Conservation (phyloP, 2,329 filamentous ascomycete species). For the Aspergillaceae sp. region DNA sequence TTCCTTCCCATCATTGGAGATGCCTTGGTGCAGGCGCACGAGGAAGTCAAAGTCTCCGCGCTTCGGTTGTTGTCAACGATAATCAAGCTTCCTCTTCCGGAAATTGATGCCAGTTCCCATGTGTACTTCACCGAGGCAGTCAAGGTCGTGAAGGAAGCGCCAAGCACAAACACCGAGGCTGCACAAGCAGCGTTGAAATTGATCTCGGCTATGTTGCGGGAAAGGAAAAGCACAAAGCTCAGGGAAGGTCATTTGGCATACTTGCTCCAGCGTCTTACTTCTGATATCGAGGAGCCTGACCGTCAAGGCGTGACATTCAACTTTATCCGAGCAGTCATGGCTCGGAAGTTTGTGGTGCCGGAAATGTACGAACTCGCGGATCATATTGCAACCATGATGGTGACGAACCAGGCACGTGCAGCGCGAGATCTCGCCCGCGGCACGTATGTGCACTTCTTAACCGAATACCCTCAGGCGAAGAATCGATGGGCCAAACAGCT, state of each 20-base stretch:
- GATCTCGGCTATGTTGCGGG: slow-evolving; percentile 72
- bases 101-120: slow-evolving; percentile 60
- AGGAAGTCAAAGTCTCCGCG: slow-evolving; percentile 84
- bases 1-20: slow-evolving; percentile 88
- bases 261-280: slow-evolving; percentile 69
- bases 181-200: slow-evolving; percentile 85
- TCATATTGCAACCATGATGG: slow-evolving; percentile 82
- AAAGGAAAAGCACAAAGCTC: slow-evolving; percentile 65
- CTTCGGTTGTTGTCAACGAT: slow-evolving; percentile 79
- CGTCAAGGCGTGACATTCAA: slow-evolving; percentile 91
- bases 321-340: slow-evolving; percentile 80
- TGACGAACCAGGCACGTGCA: slow-evolving; percentile 84
- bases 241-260: slow-evolving; percentile 76
- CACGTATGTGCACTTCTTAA: slow-evolving; percentile 86
- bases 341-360: slow-evolving; percentile 74
- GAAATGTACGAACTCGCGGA: slow-evolving; percentile 88
- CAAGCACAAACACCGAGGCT: slow-evolving; percentile 71
- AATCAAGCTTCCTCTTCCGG: slow-evolving; percentile 68
- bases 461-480: slow-evolving; percentile 89
- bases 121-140: slow-evolving; percentile 81
- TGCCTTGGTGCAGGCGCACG: slow-evolving; percentile 70
- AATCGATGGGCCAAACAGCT: slow-evolving; percentile 83
- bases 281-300: slow-evolving; percentile 86
- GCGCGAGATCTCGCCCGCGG: slow-evolving; percentile 81
- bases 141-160: slow-evolving; percentile 66